Percentiles rank a stretch among this genome's conserved stretches.
phyloP scores from a whole-genome alignment of 371 early-diverging fungal species.

The Rhizopus arrhizus region DNA sequence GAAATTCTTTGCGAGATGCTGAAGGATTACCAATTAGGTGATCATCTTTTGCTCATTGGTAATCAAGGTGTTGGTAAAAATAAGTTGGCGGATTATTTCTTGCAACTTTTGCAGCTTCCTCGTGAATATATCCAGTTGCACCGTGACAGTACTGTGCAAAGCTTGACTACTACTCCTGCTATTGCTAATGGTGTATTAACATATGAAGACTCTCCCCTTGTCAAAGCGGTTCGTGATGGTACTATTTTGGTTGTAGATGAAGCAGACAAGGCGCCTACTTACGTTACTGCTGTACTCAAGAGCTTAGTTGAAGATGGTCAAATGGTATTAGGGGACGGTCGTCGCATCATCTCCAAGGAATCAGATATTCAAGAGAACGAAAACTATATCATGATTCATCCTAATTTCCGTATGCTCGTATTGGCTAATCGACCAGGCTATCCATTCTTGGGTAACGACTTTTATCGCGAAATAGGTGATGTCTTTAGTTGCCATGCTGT shows the following conservation, averaged over 20 bases:
- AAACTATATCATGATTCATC: constrained; percentile 66
- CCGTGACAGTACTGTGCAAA: constrained; percentile 84
- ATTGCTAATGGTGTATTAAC: constrained; percentile 73
- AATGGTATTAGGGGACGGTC: constrained; percentile 82
- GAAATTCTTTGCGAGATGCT: constrained; percentile 72
- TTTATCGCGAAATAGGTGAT: constrained; percentile 83
- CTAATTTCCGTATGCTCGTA: constrained; percentile 81
- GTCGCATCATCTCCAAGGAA: constrained; percentile 68
- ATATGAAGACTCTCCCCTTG: constrained; percentile 81
- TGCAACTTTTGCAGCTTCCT: constrained; percentile 72
- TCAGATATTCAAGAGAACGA: constrained; percentile 44
- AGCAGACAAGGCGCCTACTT: constrained; percentile 87
- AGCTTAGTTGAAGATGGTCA: constrained; percentile 84
- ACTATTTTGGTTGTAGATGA: constrained; percentile 85
- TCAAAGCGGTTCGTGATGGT: constrained; percentile 67
- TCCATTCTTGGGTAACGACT: constrained; percentile 82
- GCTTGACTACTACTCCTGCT: constrained; percentile 76
- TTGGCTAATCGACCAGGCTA: constrained; percentile 86
- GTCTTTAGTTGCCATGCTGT: constrained; percentile 79
- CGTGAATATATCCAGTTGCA: constrained; percentile 87
- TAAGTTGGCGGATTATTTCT: constrained; percentile 78
- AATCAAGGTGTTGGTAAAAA: constrained; percentile 92
- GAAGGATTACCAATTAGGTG: constrained; percentile 72
- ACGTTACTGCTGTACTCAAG: constrained; percentile 81
- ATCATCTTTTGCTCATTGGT: constrained; percentile 73